Conservation (phyloP, 805 yeast genomes). For the Clavispora vitiphila region DNA sequence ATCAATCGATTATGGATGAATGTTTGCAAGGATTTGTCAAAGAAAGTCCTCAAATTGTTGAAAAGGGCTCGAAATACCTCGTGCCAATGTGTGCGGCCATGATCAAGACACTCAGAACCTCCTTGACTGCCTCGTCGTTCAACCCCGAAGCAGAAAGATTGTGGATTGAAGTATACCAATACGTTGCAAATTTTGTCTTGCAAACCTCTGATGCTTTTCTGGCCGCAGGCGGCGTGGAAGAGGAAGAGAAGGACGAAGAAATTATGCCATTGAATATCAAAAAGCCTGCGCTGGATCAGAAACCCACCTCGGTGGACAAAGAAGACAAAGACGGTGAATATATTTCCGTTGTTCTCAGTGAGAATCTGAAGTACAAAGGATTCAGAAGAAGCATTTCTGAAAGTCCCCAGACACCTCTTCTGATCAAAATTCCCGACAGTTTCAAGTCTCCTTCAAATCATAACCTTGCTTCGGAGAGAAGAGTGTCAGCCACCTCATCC, state of each 20-base stretch:
- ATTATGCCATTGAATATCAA: constrained; percentile 25
- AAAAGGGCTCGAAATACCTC: constrained; percentile 25
- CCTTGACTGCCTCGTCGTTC: constrained; percentile 29
- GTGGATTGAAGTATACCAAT: constrained; percentile 39
- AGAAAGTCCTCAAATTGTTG: constrained; percentile 25
- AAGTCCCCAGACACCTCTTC: constrained; percentile 2
- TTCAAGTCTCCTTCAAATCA: not conserved
- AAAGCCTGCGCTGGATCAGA: not conserved
- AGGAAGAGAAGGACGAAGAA: constrained; percentile 10
- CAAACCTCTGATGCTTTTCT: constrained; percentile 11
- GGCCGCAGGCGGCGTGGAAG: constrained; percentile 2
- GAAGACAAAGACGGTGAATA: constrained; percentile 4
- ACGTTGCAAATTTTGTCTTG: constrained; percentile 34
- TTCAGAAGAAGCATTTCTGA: constrained; percentile 34
- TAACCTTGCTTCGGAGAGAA: not conserved
- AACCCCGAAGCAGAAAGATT: constrained; percentile 28
- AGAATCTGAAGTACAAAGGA: constrained; percentile 36
- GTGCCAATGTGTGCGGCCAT: constrained; percentile 40
- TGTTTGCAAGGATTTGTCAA: constrained; percentile 29
- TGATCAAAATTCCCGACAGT: constrained; percentile 3
- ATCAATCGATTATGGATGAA: constrained; percentile 23
- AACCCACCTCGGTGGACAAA: not conserved
- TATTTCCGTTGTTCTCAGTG: constrained; percentile 23
- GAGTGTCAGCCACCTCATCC: too few relatives aligned
- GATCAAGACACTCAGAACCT: constrained; percentile 32